phyloP scores from a whole-genome alignment of 345 rosid species.

The Physaria fendleri region DNA sequence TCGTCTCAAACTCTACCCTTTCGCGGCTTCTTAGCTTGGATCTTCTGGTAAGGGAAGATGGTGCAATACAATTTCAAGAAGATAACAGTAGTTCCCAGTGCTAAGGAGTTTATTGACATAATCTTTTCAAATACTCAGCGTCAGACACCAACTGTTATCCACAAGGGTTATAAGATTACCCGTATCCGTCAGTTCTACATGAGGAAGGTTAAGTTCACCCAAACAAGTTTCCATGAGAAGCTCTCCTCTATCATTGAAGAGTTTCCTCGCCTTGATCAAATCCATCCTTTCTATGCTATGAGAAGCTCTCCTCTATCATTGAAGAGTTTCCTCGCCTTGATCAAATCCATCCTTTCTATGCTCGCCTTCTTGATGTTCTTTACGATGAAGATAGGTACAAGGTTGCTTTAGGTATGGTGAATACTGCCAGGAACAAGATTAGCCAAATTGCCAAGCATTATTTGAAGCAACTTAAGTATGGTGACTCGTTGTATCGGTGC shows the following conservation, averaged over 20 bases:
- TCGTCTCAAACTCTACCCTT: too few species aligned
- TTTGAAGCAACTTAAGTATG: conserved; percentile 48
- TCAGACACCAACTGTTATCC: conserved; percentile 54
- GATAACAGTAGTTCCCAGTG: too few species aligned
- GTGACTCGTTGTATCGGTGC: conserved; percentile 48
- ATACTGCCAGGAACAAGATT: conserved; percentile 46
- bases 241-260: conserved; percentile 43
- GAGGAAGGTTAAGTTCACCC: conserved; percentile 56
- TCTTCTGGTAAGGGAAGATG: too few species aligned
- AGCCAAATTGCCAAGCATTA: conserved; percentile 49
- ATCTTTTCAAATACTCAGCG: too few species aligned
- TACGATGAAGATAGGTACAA: conserved; percentile 56
- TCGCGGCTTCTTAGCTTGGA: too few species aligned
- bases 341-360: too few species aligned
- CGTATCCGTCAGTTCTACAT: conserved; percentile 54
- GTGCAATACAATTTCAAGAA: too few species aligned
- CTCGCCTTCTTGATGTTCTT: conserved; percentile 56
- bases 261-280: too few species aligned
- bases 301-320: too few species aligned
- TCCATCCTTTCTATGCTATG: too few species aligned
- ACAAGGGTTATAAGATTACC: conserved; percentile 48
- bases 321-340: too few species aligned
- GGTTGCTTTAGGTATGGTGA: conserved; percentile 54
- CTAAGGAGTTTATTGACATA: too few species aligned
- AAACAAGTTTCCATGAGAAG: conserved; percentile 46